Evolutionary conservation across 192 early-diverging fungal species (phyloP).

Genomic region (Coemansia sp.): DNA sequence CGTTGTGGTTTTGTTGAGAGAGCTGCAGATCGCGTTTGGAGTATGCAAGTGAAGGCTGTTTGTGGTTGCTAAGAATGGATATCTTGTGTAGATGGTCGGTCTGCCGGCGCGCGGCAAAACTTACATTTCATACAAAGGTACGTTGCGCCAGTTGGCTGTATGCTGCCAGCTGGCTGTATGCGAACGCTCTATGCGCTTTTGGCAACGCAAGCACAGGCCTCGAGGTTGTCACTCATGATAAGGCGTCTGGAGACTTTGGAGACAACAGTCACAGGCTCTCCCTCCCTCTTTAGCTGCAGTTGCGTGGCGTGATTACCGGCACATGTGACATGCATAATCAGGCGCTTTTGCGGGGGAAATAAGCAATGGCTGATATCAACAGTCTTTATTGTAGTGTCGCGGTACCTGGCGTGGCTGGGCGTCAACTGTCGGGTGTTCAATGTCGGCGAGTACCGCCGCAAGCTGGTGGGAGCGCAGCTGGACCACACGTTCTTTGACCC

Average conservation of each 20-base stretch:
- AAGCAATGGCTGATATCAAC: neutral
- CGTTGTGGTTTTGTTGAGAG: neutral
- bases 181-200: neutral
- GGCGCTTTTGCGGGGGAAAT: neutral
- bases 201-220: neutral
- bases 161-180: no score
- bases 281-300: neutral
- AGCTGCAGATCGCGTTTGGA: neutral
- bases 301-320: neutral
- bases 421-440: conserved; percentile 94
- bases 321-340: neutral
- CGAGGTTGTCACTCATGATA: neutral
- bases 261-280: conserved; percentile 11
- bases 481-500: conserved; percentile 93
- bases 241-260: neutral
- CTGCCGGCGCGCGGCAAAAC: conserved; percentile 95
- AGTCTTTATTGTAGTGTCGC: conserved; percentile 60
- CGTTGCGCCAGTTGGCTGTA: neutral
- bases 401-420: conserved; percentile 95
- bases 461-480: conserved; percentile 77
- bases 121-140: conserved; percentile 90
- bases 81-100: conserved; percentile 74
- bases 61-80: neutral
- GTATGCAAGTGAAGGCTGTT: neutral
- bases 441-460: conserved; percentile 96